Conservation (phyloP, 2,329 filamentous ascomycete species). For the Arthrobotrys pseudoclavata region DNA sequence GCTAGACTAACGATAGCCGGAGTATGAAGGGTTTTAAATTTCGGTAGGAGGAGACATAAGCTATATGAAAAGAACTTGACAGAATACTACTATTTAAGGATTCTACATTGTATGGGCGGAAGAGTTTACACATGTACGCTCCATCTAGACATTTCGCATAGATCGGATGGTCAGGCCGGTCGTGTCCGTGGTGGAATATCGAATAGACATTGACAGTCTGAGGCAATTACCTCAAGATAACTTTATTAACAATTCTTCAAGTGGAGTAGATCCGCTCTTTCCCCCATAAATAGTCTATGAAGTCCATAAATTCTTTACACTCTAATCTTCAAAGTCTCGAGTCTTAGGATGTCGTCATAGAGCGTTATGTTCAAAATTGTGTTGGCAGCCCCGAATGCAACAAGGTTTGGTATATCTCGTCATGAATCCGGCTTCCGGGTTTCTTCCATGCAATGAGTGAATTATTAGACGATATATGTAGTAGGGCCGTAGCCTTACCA, state of each 20-base stretch:
- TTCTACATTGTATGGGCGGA: neutral
- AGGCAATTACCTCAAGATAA: slow-evolving; percentile 25
- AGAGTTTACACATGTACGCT: neutral
- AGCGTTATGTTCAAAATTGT: slow-evolving; percentile 8
- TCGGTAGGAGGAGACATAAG: too few relatives aligned
- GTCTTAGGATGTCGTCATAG: neutral
- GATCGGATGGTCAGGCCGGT: neutral
- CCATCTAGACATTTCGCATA: slow-evolving; percentile 1
- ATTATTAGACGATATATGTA: slow-evolving; percentile 9
- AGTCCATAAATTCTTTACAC: neutral
- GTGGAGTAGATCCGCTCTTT: too few relatives aligned
- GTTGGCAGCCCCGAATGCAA: slow-evolving; percentile 57
- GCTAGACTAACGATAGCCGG: neutral
- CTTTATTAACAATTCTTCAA: neutral
- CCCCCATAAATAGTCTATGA: neutral
- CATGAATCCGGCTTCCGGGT: slow-evolving; percentile 30
- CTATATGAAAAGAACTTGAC: neutral
- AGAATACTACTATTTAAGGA: slow-evolving; percentile 7
- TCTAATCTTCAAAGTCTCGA: neutral
- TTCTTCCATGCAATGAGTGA: slow-evolving; percentile 25
- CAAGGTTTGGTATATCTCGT: slow-evolving; percentile 44
- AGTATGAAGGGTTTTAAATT: too few relatives aligned
- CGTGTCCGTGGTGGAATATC: neutral
- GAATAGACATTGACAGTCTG: slow-evolving; percentile 9
- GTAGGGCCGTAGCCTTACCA: neutral